phyloP scores from a whole-genome alignment of 1,139 yeast genomes.

The Kazachstania sp. region DNA sequence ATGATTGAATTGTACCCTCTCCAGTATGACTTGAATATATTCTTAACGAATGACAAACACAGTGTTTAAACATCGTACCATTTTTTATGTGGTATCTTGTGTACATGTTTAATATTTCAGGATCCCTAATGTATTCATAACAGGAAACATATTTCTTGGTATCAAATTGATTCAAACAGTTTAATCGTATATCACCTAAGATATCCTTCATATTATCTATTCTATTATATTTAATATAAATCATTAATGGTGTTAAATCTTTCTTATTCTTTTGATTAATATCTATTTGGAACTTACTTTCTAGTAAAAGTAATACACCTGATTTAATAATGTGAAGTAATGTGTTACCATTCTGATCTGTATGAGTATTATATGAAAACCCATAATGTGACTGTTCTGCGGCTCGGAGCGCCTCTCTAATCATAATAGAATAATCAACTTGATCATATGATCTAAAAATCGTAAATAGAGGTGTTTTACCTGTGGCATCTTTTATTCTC shows the following conservation, averaged over 20 bases:
- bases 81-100: slow-evolving; percentile 12
- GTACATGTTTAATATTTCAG: slow-evolving; percentile 13
- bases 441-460: slow-evolving; percentile 80
- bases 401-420: slow-evolving; percentile 41
- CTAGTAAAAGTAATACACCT: slow-evolving; percentile 37
- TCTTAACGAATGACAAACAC: slow-evolving; percentile 8
- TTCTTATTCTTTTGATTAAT: slow-evolving; percentile 56
- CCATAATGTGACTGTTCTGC: slow-evolving; percentile 28
- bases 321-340: slow-evolving; percentile 59
- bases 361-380: slow-evolving; percentile 50
- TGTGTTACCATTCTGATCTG: slow-evolving; percentile 67
- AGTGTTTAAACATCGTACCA: slow-evolving; percentile 9
- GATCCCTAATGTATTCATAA: slow-evolving; percentile 46
- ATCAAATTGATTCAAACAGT: slow-evolving; percentile 35
- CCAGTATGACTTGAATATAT: background rate
- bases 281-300: slow-evolving; percentile 31
- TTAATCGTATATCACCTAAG: slow-evolving; percentile 39
- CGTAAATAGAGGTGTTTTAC: slow-evolving; percentile 74
- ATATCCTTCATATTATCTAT: slow-evolving; percentile 47
- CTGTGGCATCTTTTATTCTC: slow-evolving; percentile 56
- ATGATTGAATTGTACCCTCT: slow-evolving; percentile 1
- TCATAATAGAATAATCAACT: slow-evolving; percentile 45
- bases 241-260: slow-evolving; percentile 60
- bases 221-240: slow-evolving; percentile 63
- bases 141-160: slow-evolving; percentile 34